phyloP scores from a whole-genome alignment of 176 grass and related monocot genomes.

The Aegilops longissima region DNA sequence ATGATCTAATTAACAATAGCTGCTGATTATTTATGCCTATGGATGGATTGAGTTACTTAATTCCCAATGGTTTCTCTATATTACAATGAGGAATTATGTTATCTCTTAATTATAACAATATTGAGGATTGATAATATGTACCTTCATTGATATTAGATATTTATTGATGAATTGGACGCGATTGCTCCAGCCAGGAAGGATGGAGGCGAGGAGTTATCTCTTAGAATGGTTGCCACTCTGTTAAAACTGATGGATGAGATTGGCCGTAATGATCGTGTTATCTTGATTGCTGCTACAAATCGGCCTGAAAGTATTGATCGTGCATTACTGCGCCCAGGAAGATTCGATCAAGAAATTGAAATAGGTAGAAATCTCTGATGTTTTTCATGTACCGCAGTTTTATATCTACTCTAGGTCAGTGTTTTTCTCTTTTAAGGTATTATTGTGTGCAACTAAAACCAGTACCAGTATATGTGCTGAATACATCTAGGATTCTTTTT shows the following conservation, averaged over 20 bases:
- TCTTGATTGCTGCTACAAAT: conserved; percentile 91
- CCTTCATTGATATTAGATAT: conserved; percentile 63
- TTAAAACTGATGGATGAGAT: conserved; percentile 95
- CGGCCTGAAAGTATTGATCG: conserved; percentile 82
- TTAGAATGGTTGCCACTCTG: conserved; percentile 88
- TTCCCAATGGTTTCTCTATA: not conserved
- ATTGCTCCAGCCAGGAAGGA: conserved; percentile 91
- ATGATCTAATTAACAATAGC: conserved; percentile 8
- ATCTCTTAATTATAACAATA: not conserved
- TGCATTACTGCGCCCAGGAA: conserved; percentile 68
- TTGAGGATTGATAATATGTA: conserved; percentile 24
- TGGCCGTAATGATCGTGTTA: conserved; percentile 60
- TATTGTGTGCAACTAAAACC: conserved; percentile 3
- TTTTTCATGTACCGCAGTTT: conserved; percentile 13
- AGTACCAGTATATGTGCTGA: not conserved
- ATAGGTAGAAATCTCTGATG: conserved; percentile 64
- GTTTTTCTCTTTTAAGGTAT: not conserved
- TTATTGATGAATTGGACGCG: conserved; percentile 98
- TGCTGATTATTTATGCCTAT: not conserved
- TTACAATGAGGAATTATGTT: not conserved
- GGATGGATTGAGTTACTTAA: not conserved
- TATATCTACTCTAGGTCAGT: not conserved
- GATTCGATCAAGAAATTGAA: conserved; percentile 91
- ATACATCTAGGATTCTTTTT: conserved; percentile 4
- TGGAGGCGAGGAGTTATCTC: conserved; percentile 77